Evolutionary conservation across 148 eudicot species (phyloP).

Genomic region (Camellia japonica): DNA sequence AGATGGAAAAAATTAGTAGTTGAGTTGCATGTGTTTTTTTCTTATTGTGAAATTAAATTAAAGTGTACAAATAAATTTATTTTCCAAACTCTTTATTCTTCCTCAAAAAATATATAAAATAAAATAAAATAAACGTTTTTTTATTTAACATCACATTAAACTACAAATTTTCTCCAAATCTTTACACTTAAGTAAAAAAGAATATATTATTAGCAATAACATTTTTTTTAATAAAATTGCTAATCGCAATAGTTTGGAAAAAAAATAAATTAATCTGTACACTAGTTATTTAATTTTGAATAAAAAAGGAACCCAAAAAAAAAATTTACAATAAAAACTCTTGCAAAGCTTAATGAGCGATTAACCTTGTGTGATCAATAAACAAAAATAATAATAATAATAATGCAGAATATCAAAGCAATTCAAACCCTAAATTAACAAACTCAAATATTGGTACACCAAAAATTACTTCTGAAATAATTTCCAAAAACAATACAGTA

Average conservation of each 20-base stretch:
- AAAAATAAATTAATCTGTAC: not conserved
- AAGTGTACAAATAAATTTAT: not conserved
- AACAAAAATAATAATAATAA: not conserved
- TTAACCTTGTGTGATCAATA: not conserved
- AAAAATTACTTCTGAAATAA: no score
- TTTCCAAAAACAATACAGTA: no score
- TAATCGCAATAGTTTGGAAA: not conserved
- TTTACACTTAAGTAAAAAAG: not conserved
- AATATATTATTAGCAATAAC: not conserved
- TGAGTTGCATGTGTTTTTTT: not conserved
- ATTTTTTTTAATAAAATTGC: not conserved
- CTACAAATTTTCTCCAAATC: not conserved
- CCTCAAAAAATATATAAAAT: no score
- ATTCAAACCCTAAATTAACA: not conserved
- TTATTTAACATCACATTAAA: not conserved
- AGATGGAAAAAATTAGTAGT: no score
- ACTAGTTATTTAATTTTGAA: not conserved
- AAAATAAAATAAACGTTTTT: not conserved
- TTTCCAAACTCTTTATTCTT: no score
- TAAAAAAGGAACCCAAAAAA: not conserved
- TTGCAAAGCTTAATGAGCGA: not conserved
- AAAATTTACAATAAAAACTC: not conserved
- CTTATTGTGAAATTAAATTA: not conserved
- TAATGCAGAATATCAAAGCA: not conserved
- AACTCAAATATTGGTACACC: not conserved